Base-by-base conservation (phyloP, 306 rosid genomes). In the Trifolium subterraneum region DNA sequence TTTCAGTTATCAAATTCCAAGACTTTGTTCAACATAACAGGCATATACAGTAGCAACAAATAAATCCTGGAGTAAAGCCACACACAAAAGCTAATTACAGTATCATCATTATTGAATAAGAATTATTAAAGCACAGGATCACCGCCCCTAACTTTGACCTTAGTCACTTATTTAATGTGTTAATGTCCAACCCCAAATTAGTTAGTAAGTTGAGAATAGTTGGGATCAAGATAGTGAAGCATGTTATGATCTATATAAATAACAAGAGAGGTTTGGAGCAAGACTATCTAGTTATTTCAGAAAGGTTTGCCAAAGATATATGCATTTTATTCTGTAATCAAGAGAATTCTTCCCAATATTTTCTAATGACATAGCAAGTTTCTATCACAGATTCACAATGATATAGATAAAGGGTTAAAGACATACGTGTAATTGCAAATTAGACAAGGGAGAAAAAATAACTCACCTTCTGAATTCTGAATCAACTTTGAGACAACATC, bases 401-500 rank as follows among this genome's bases (percentile, higher is more conserved):
- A 41, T 20, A 27, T 0, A 16, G 44, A 20, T 15, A 80, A 25
- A 44, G 60, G 44, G 22, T 38, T 33, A 71, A 44, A 19, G 18
- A 39, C 36, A 61, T 71, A 39, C 22, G 25, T 47, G 16, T 29
- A 38, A 59, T 12, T 70, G 62, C 64, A 41, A 54, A 54, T 33
- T 73, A 62, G 70, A 80, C 45, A 66, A 81, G 45, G 64, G 29
- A 61, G 48, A 61, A 23, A 31, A 33, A 44, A 19, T n/a, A 79
- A 75, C 9, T 25, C 77, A 90, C 99, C 95, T 87, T 87, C 84
- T 23, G 86, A 76, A 66, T 79, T 82, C 6, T 41, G 81, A 72
- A 85, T 83, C 70, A 85, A 82, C 85, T 90, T 92, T 48, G 99
- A 91, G 42, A 90, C 81, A 71, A 86, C 88, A 78, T 92, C 99